These are phyloP conservation scores for Brassica balearica DNA, from an alignment of 441 rosid species.

Conservation along the genomic window DNA sequence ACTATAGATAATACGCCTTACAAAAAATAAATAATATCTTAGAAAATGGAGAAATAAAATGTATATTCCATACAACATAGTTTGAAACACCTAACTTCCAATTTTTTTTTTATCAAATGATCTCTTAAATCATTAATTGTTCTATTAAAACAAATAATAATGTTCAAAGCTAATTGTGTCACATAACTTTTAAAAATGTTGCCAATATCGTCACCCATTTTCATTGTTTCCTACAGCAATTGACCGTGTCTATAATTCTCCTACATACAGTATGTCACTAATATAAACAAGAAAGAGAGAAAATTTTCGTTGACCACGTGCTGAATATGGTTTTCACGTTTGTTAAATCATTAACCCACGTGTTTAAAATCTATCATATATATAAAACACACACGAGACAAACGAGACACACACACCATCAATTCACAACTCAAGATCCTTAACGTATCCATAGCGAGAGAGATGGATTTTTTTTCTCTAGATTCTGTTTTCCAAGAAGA, in stretches of 20 bases:
- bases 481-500: constrained; percentile 27
- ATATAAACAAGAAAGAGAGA: constrained; percentile 3
- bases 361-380: constrained; percentile 13
- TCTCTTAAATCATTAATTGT: neutral
- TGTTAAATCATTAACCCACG: constrained; percentile 10
- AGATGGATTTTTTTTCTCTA: constrained; percentile 52
- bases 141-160: neutral
- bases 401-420: constrained; percentile 17
- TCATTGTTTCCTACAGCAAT: constrained; percentile 13
- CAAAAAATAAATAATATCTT: neutral
- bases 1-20: neutral
- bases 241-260: constrained; percentile 19
- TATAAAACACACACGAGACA: constrained; percentile 5
- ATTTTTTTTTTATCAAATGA: neutral
- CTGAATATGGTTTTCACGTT: constrained; percentile 9
- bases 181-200: neutral
- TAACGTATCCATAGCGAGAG: constrained; percentile 8
- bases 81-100: neutral
- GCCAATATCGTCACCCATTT: neutral
- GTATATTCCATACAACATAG: neutral
- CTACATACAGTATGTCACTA: constrained; percentile 7
- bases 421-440: constrained; percentile 31
- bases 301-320: constrained; percentile 42
- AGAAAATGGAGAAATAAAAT: neutral
- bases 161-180: neutral